These are phyloP conservation scores for Haematococcus lacustris DNA, from an alignment of 139 green algal species.

Conservation along the genomic window DNA sequence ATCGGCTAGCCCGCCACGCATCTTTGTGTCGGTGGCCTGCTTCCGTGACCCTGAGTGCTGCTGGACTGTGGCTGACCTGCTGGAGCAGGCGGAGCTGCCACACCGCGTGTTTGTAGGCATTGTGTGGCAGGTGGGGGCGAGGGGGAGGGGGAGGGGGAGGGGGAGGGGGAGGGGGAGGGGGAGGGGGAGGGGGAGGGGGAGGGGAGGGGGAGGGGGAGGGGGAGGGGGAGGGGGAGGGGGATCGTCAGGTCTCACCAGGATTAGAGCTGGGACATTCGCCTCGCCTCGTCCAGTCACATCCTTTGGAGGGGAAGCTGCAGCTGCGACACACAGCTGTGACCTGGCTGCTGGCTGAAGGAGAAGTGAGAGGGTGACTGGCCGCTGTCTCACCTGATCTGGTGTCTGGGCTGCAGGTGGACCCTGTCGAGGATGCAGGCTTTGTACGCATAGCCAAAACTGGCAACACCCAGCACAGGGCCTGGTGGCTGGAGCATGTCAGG, in stretches of 20 bases:
- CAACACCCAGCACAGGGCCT: neutral
- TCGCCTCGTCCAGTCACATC: no score
- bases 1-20: constrained; percentile 22
- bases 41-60: constrained; percentile 66
- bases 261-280: no score
- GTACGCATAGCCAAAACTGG: constrained; percentile 21
- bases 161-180: no score
- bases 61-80: constrained; percentile 57
- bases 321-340: no score
- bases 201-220: no score
- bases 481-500: neutral
- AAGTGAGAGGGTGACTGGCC: no score
- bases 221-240: no score
- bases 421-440: constrained; percentile 17
- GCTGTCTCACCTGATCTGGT: no score
- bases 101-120: constrained; percentile 50
- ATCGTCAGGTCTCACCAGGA: no score
- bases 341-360: no score
- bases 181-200: no score
- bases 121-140: constrained; percentile 56
- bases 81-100: constrained; percentile 27
- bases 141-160: constrained; percentile 4
- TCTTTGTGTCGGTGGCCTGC: constrained; percentile 70
- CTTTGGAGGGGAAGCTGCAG: no score
- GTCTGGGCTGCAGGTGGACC: constrained; percentile 37